These are phyloP conservation scores for Massospora cicadina DNA, from an alignment of 371 early-diverging fungal species.

Conservation along the genomic window DNA sequence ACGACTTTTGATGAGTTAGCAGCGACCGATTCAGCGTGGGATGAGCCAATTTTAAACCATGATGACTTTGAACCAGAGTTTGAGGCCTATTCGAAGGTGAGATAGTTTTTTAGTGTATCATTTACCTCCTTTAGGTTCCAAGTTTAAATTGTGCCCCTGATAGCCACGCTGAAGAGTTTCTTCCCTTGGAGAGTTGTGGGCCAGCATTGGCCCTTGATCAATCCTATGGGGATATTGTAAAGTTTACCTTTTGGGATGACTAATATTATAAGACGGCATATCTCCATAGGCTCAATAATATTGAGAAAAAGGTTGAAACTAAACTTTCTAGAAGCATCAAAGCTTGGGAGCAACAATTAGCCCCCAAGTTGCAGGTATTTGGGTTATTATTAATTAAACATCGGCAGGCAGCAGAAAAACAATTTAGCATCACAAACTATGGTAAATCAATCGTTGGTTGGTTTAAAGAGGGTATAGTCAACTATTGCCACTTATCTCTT, in stretches of 20 bases:
- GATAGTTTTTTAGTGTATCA: neutral
- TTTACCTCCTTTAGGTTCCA: no score
- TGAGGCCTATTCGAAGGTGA: neutral
- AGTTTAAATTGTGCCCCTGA: no score
- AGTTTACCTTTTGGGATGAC: neutral
- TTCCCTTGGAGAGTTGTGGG: neutral
- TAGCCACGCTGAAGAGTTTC: neutral
- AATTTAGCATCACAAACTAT: neutral
- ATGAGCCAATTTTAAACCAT: neutral
- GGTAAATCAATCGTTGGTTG: neutral
- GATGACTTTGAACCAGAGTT: neutral
- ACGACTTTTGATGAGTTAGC: neutral
- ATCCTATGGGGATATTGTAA: neutral
- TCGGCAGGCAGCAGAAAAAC: neutral
- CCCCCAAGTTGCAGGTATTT: neutral
- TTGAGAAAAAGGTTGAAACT: neutral
- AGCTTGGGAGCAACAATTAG: neutral
- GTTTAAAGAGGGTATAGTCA: neutral
- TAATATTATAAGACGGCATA: neutral
- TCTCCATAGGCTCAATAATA: neutral
- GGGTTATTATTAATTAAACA: neutral
- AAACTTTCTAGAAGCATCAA: neutral
- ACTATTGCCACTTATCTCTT: neutral
- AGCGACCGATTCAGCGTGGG: neutral
- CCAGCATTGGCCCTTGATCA: neutral